Conservation (phyloP, 1,284 basidiomycete species). For the Melampsora abietis-canadensis region DNA sequence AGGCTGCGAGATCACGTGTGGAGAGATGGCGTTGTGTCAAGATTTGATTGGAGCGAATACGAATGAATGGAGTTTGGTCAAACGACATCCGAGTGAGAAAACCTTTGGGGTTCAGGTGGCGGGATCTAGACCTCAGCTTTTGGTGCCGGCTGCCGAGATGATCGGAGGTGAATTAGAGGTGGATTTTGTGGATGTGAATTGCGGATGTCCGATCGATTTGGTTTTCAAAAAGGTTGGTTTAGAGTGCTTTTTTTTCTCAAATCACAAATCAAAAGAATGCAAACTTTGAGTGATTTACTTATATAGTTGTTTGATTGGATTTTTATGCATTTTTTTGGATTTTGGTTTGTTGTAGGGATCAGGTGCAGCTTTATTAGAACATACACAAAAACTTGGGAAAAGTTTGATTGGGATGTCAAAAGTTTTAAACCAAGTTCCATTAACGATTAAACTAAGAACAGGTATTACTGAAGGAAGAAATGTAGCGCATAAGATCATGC, state of each 20-base stretch:
- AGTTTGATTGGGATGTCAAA: constrained; percentile 88
- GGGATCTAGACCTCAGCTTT: constrained; percentile 55
- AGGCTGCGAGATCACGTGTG: constrained; percentile 91
- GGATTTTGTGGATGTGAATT: constrained; percentile 92
- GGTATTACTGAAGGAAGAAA: constrained; percentile 70
- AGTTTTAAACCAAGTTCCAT: constrained; percentile 82
- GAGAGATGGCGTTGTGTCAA: constrained; percentile 66
- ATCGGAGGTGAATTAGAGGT: constrained; percentile 60
- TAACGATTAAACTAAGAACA: constrained; percentile 92
- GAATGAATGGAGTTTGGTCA: constrained; percentile 51
- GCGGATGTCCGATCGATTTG: constrained; percentile 94
- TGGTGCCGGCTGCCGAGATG: constrained; percentile 80
- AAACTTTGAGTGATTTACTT: background rate
- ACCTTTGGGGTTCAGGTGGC: constrained; percentile 80
- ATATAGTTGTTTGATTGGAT: constrained; percentile 41
- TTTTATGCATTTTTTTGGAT: constrained; percentile 45
- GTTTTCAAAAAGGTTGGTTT: constrained; percentile 50
- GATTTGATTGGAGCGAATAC: constrained; percentile 35
- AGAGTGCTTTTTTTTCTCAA: background rate
- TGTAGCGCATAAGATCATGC: constrained; percentile 79
- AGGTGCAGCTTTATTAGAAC: constrained; percentile 68
- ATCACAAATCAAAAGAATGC: too few species aligned
- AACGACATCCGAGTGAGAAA: constrained; percentile 71
- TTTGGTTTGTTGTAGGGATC: constrained; percentile 53
- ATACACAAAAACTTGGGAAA: constrained; percentile 74